phyloP scores from a whole-genome alignment of 192 early-diverging fungal genomes.

The Rhizophagus sp. region DNA sequence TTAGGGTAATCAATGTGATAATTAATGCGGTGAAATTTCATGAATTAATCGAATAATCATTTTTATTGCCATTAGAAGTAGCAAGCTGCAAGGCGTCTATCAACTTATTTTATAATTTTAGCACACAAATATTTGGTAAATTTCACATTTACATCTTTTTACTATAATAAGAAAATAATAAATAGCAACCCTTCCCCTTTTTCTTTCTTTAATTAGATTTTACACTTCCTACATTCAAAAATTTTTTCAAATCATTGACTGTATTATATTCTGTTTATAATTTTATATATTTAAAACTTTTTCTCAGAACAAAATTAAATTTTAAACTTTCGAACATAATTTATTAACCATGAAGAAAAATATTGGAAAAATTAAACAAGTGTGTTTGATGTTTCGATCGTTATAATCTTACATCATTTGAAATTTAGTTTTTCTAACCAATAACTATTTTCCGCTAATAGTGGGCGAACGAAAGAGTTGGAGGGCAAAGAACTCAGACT shows the following conservation, averaged over 20 bases:
- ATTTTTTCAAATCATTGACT: too few relatives aligned
- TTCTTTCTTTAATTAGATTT: neutral
- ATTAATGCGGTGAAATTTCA: too few relatives aligned
- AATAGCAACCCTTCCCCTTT: neutral
- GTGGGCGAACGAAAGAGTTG: conserved; percentile 83
- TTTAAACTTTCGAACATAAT: neutral
- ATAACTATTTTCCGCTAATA: conserved; percentile 19
- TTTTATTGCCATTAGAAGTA: too few relatives aligned
- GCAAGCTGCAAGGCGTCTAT: too few relatives aligned
- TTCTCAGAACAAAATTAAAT: neutral
- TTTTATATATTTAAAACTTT: too few relatives aligned
- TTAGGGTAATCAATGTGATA: too few relatives aligned
- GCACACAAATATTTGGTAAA: too few relatives aligned
- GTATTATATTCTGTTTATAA: too few relatives aligned
- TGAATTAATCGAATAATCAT: too few relatives aligned
- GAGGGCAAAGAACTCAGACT: conserved; percentile 67
- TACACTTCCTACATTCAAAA: neutral
- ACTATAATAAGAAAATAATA: neutral
- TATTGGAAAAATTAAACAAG: conserved; percentile 69
- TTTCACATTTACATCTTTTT: neutral
- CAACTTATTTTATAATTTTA: too few relatives aligned
- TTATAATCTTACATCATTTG: neutral
- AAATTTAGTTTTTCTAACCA: neutral
- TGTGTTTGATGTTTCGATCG: conserved; percentile 30
- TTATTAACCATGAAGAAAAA: conserved; percentile 52